Conservation (phyloP, 805 yeast species). For the Ogataea pignaliae region DNA sequence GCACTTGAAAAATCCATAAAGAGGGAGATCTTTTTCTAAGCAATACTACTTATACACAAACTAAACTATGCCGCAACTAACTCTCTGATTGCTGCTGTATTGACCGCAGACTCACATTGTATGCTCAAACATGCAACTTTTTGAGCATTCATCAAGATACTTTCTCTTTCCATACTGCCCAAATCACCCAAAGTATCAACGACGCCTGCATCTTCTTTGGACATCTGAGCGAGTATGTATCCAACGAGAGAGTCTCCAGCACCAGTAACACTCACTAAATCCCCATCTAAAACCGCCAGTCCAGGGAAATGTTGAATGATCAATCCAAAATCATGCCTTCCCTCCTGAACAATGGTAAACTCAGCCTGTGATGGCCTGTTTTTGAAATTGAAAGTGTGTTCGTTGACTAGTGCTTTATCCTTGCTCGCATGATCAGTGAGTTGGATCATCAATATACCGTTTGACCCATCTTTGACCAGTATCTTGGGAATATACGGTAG, state of each 20-base stretch:
- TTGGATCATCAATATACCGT: slow-evolving; percentile 53
- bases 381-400: slow-evolving; percentile 2
- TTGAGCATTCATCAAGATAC: slow-evolving; percentile 21
- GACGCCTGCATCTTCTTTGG: slow-evolving; percentile 14
- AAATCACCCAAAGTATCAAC: slow-evolving; percentile 9
- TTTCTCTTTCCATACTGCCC: slow-evolving; percentile 13
- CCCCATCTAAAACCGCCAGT: slow-evolving; percentile 27
- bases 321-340: slow-evolving; percentile 41
- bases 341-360: slow-evolving; percentile 21
- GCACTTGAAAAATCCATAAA: too few species aligned
- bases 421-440: slow-evolving; percentile 28
- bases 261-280: slow-evolving; percentile 69
- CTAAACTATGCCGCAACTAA: not conserved
- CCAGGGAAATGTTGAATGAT: slow-evolving; percentile 57
- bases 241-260: slow-evolving; percentile 87
- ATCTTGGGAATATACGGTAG: slow-evolving; percentile 69
- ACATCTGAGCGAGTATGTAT: slow-evolving; percentile 43
- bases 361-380: slow-evolving; percentile 1
- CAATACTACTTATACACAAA: too few species aligned
- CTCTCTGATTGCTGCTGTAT: slow-evolving; percentile 14
- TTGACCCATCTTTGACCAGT: slow-evolving; percentile 60
- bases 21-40: too few species aligned
- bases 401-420: slow-evolving; percentile 8
- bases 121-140: slow-evolving; percentile 24
- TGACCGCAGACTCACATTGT: slow-evolving; percentile 18